Conservation (phyloP, 2,329 filamentous ascomycete species). For the Fusarium sulawesiense region DNA sequence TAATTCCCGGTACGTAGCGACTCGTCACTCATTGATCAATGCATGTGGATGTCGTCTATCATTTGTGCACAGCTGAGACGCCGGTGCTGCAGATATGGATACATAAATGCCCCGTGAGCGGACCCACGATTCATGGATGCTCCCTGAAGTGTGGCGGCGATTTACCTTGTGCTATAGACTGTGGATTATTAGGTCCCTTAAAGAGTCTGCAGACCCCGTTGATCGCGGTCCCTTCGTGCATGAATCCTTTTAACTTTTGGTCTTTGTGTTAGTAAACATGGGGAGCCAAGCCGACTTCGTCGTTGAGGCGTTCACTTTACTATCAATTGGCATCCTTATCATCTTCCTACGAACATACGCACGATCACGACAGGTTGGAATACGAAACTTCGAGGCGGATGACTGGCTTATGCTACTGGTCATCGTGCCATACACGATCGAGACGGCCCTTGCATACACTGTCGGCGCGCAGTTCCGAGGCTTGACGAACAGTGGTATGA, state of each 20-base stretch:
- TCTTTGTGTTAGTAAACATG: neutral
- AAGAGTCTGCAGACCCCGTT: neutral
- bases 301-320: conserved; percentile 53
- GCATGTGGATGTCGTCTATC: neutral
- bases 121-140: neutral
- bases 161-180: neutral
- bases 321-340: conserved; percentile 60
- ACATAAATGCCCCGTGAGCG: neutral
- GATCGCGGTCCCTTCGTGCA: neutral
- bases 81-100: neutral
- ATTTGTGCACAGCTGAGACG: neutral
- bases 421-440: conserved; percentile 42
- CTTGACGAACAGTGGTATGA: conserved; percentile 64
- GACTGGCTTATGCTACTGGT: conserved; percentile 58
- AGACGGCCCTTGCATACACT: conserved; percentile 46
- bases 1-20: neutral
- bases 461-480: conserved; percentile 57
- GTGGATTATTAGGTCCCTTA: neutral
- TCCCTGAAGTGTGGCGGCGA: neutral
- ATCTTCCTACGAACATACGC: conserved; percentile 63
- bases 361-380: conserved; percentile 54
- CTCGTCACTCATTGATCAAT: neutral
- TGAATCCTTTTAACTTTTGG: neutral
- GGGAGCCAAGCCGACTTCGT: conserved; percentile 22
- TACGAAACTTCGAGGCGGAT: conserved; percentile 55